These are phyloP conservation scores for Trypanosoma theileri DNA, from an alignment of 208 protist species.

Conservation along the genomic window DNA sequence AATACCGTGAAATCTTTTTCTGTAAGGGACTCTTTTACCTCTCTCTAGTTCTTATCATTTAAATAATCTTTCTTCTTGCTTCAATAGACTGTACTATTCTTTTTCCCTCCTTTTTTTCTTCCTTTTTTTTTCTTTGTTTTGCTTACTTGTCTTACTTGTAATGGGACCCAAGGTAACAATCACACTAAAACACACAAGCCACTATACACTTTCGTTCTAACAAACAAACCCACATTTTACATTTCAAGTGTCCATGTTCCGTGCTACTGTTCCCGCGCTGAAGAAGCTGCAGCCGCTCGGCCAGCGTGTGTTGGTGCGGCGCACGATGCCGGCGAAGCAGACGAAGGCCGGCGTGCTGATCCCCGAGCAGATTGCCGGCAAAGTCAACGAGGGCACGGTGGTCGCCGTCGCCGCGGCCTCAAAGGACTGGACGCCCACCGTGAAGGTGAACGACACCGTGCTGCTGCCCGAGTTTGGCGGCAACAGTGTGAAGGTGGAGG, in stretches of 20 bases:
- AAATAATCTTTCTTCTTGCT: too few relatives aligned
- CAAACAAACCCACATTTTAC: background rate
- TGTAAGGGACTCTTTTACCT: too few relatives aligned
- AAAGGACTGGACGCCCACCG: conserved; percentile 90
- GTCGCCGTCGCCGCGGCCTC: conserved; percentile 84
- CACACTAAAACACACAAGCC: too few relatives aligned
- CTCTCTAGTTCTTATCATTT: too few relatives aligned
- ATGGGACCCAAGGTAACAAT: too few relatives aligned
- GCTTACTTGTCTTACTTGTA: background rate
- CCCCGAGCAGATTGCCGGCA: conserved; percentile 89
- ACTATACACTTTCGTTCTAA: too few relatives aligned
- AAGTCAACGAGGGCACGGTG: conserved; percentile 92
- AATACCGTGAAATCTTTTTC: too few relatives aligned
- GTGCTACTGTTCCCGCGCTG: conserved; percentile 62
- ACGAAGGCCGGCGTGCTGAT: conserved; percentile 93
- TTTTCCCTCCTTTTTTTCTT: too few relatives aligned
- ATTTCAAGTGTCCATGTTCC: conserved; percentile 51
- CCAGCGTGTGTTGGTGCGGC: conserved; percentile 89
- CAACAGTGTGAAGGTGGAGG: conserved; percentile 87
- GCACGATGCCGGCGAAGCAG: conserved; percentile 85
- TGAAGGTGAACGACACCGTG: conserved; percentile 89
- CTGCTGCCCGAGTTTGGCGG: conserved; percentile 91
- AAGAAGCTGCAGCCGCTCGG: conserved; percentile 91
- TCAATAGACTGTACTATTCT: too few relatives aligned
- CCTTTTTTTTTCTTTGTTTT: conserved; percentile 7